Evolutionary conservation across 1,284 basidiomycete species (phyloP).

Genomic region (Phellopilus nigrolimitatus): DNA sequence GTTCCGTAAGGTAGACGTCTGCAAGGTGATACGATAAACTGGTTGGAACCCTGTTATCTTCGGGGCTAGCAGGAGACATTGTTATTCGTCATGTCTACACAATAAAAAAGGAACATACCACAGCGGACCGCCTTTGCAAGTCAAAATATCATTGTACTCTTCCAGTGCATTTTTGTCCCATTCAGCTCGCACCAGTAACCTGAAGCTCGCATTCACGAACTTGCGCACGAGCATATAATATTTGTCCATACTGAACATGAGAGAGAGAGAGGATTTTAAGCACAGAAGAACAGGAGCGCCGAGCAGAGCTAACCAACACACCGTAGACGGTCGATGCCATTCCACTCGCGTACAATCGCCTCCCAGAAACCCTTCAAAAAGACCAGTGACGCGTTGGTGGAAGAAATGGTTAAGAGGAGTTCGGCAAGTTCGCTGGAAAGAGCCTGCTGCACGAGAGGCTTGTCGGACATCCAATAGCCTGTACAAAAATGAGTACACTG

Average conservation of each 20-base stretch:
- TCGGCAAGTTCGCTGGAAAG: constrained; percentile 84
- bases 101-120: constrained; percentile 46
- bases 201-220: constrained; percentile 83
- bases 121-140: constrained; percentile 63
- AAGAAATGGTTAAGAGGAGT: constrained; percentile 67
- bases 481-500: not conserved
- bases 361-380: constrained; percentile 92
- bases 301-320: constrained; percentile 32
- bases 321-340: constrained; percentile 86
- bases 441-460: constrained; percentile 92
- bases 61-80: constrained; percentile 43
- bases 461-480: constrained; percentile 99
- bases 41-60: constrained; percentile 70
- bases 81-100: constrained; percentile 10
- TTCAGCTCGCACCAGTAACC: constrained; percentile 63
- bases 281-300: not conserved
- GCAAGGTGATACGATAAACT: constrained; percentile 83
- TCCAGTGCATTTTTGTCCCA: constrained; percentile 61
- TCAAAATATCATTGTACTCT: constrained; percentile 67
- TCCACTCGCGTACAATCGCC: constrained; percentile 87
- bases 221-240: constrained; percentile 92
- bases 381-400: constrained; percentile 54
- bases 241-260: constrained; percentile 78
- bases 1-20: constrained; percentile 89
- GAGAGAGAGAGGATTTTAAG: constrained; percentile 11